A percentile compares a stretch with the other conserved stretches of the same genome.
phyloP scores from a whole-genome alignment of 441 rosid species.

The Bocquillonia castaneifolia region DNA sequence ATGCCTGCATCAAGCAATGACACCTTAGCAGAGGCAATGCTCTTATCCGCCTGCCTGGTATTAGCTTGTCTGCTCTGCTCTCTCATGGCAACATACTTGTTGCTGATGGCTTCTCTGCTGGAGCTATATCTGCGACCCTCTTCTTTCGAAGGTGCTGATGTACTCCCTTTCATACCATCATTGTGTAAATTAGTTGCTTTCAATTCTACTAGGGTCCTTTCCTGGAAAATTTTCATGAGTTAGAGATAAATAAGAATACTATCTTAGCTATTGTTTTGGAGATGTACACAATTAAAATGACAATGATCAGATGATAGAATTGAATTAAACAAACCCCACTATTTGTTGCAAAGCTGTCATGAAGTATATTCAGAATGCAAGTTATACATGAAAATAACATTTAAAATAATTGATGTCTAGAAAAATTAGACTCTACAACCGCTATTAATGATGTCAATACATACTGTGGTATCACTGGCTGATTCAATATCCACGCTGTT shows the following conservation, averaged over 20 bases:
- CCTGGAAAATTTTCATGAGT: slow-evolving; percentile 40
- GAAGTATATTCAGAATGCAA: neutral
- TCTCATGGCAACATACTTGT: slow-evolving; percentile 80
- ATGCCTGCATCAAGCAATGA: slow-evolving; percentile 58
- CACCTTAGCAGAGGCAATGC: slow-evolving; percentile 68
- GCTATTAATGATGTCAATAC: slow-evolving; percentile 19
- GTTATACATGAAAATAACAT: neutral
- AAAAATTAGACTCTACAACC: neutral
- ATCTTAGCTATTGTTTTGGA: neutral
- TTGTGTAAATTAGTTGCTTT: slow-evolving; percentile 42
- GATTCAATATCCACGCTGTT: slow-evolving; percentile 66
- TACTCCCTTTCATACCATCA: slow-evolving; percentile 38
- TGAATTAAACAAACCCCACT: neutral
- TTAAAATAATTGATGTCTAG: neutral
- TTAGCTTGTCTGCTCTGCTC: slow-evolving; percentile 57
- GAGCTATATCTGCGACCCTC: slow-evolving; percentile 34
- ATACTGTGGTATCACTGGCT: slow-evolving; percentile 44
- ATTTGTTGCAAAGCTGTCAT: neutral
- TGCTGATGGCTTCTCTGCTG: slow-evolving; percentile 59
- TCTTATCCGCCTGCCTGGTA: slow-evolving; percentile 46
- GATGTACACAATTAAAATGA: neutral
- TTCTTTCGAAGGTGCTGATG: slow-evolving; percentile 42
- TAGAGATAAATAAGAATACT: neutral
- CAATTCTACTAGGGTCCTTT: slow-evolving; percentile 58
- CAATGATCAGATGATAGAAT: neutral